These are phyloP conservation scores for Pichia exigua DNA, from an alignment of 805 yeast genomes.

Conservation along the genomic window DNA sequence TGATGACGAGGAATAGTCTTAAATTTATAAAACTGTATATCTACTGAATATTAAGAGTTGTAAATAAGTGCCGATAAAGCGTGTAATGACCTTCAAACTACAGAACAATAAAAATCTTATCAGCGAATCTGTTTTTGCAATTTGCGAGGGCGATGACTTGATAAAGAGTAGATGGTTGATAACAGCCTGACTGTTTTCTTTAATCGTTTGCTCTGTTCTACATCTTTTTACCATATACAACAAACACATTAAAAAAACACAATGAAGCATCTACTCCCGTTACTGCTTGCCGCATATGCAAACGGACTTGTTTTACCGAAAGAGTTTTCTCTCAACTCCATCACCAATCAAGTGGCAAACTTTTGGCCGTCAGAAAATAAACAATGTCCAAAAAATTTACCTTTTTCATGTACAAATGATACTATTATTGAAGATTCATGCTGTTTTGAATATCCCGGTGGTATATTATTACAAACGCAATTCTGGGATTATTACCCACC, in stretches of 20 bases:
- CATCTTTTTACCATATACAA: neutral
- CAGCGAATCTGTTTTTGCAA: neutral
- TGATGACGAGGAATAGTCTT: neutral
- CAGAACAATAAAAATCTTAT: neutral
- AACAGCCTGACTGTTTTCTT: neutral
- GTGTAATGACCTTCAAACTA: neutral
- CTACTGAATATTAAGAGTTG: neutral
- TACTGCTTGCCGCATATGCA: neutral
- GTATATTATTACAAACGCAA: slow-evolving; percentile 75
- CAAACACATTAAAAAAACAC: neutral
- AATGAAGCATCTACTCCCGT: neutral
- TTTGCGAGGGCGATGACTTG: neutral
- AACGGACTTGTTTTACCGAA: neutral
- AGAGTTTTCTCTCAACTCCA: neutral
- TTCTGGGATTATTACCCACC: slow-evolving; percentile 87
- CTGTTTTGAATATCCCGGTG: slow-evolving; percentile 85
- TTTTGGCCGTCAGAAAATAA: slow-evolving; percentile 6
- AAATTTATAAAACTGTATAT: neutral
- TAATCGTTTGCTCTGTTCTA: neutral
- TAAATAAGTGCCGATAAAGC: neutral
- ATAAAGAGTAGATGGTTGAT: neutral
- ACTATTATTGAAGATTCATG: slow-evolving; percentile 55
- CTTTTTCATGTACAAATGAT: slow-evolving; percentile 52
- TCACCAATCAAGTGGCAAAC: neutral
- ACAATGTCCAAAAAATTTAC: slow-evolving; percentile 49